Percentiles rank a stretch among this genome's conserved stretches.
These are phyloP conservation scores for Trichoderma oligosporum DNA, from an alignment of 2,329 filamentous ascomycete genomes.

Conservation along the genomic window DNA sequence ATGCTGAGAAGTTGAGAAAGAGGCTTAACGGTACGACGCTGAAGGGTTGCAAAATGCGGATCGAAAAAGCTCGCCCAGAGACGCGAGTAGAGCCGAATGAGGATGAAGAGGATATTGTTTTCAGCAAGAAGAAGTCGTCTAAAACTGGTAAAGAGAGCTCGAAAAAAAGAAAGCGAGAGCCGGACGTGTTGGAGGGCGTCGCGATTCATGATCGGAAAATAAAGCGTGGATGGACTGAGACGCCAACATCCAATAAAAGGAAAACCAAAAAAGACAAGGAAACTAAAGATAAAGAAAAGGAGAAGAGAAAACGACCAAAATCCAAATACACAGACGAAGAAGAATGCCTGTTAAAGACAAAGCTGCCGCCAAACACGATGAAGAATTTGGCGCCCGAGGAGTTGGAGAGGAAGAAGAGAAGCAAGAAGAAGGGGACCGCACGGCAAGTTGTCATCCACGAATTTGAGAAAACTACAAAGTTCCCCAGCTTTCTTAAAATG, in stretches of 20 bases:
- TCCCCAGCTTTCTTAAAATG: conserved; percentile 74
- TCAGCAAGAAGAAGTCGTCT: conserved; percentile 36
- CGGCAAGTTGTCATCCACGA: conserved; percentile 74
- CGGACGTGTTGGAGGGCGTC: conserved; percentile 58
- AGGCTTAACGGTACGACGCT: conserved; percentile 85
- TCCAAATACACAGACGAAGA: conserved; percentile 77
- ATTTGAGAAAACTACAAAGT: conserved; percentile 79
- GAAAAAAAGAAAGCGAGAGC: conserved; percentile 50
- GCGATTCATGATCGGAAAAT: conserved; percentile 73
- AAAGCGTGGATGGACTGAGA: conserved; percentile 85
- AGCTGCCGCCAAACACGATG: conserved; percentile 53
- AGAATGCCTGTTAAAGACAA: conserved; percentile 82
- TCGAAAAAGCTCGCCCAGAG: conserved; percentile 72
- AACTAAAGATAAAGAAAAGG: conserved; percentile 43
- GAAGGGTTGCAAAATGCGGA: conserved; percentile 77
- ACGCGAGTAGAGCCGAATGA: conserved; percentile 35
- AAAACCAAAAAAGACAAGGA: conserved; percentile 46
- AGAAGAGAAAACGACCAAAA: conserved; percentile 57
- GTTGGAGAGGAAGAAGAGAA: conserved; percentile 55
- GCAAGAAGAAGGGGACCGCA: conserved; percentile 49
- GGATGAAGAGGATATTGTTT: conserved; percentile 32
- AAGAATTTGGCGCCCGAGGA: conserved; percentile 42
- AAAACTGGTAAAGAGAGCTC: conserved; percentile 34
- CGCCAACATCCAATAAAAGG: conserved; percentile 48
- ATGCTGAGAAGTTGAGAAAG: conserved; percentile 86